phyloP scores from a whole-genome alignment of 192 early-diverging fungal genomes.

The Podila horticola region DNA sequence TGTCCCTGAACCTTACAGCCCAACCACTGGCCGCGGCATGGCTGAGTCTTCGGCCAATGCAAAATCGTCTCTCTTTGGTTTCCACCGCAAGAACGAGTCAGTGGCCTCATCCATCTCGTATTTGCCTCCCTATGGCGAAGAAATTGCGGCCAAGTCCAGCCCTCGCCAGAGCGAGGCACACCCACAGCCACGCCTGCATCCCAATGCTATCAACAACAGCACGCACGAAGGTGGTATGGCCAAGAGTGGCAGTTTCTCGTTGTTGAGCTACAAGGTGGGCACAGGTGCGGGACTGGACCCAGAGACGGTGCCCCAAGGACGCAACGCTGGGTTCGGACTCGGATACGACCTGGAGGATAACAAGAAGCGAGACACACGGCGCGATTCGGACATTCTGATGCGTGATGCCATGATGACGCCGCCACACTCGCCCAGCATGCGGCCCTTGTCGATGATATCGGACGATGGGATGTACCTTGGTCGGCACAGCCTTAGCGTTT shows the following conservation, averaged over 20 bases:
- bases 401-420: constrained; percentile 21
- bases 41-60: constrained; percentile 13
- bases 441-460: constrained; percentile 17
- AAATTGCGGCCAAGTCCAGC: not conserved
- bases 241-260: constrained; percentile 3
- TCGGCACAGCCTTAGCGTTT: not conserved
- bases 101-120: constrained; percentile 21
- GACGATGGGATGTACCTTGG: constrained; percentile 14
- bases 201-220: not conserved
- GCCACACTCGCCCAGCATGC: constrained; percentile 12
- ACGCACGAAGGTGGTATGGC: not conserved
- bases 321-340: constrained; percentile 30
- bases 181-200: not conserved
- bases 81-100: constrained; percentile 4
- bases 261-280: constrained; percentile 22
- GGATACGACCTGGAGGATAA: constrained; percentile 26
- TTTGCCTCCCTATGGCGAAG: constrained; percentile 23
- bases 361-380: constrained; percentile 5
- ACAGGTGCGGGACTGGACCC: constrained; percentile 35
- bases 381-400: constrained; percentile 18
- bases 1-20: constrained; percentile 13
- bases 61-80: not conserved
- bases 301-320: constrained; percentile 23
- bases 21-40: constrained; percentile 8
- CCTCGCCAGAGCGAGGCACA: not conserved